A percentile compares a stretch with the other conserved stretches of the same genome.
phyloP scores from a whole-genome alignment of 2,329 filamentous ascomycete genomes.

The Talaromyces verruculosus region DNA sequence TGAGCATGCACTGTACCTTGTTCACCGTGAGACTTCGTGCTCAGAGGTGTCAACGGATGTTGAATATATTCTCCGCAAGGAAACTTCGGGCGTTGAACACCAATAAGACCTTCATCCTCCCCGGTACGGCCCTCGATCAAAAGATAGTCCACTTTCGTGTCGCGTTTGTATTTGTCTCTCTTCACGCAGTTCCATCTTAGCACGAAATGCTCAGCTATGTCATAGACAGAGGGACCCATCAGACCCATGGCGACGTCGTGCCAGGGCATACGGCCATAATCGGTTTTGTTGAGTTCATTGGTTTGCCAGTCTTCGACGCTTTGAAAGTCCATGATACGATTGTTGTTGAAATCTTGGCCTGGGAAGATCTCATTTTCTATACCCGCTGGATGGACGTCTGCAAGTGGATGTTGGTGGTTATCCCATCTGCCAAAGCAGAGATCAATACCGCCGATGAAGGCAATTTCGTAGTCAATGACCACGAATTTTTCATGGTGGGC shows the following conservation, averaged over 20 bases:
- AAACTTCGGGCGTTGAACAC: slow-evolving; percentile 83
- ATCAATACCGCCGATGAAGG: slow-evolving; percentile 92
- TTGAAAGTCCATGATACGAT: slow-evolving; percentile 92
- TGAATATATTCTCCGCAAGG: slow-evolving; percentile 84
- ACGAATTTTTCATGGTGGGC: slow-evolving; percentile 98
- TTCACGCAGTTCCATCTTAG: slow-evolving; percentile 96
- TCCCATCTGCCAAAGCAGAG: slow-evolving; percentile 97
- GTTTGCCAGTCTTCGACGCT: slow-evolving; percentile 88
- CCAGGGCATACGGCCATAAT: slow-evolving; percentile 93
- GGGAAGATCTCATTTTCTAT: slow-evolving; percentile 84
- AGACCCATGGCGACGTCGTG: slow-evolving; percentile 63
- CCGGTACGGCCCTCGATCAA: slow-evolving; percentile 66
- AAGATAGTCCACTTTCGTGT: slow-evolving; percentile 67
- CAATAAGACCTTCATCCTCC: slow-evolving; percentile 35
- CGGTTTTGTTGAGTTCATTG: slow-evolving; percentile 87
- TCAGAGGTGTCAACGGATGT: slow-evolving; percentile 72
- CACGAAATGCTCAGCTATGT: slow-evolving; percentile 94
- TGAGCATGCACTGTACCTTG: slow-evolving; percentile 79
- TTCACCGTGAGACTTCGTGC: slow-evolving; percentile 52
- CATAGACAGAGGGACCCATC: slow-evolving; percentile 85
- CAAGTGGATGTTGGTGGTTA: slow-evolving; percentile 74
- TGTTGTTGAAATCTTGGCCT: slow-evolving; percentile 98
- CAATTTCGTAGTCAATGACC: slow-evolving; percentile 85
- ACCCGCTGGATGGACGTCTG: slow-evolving; percentile 83
- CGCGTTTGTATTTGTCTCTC: slow-evolving; percentile 95